These are phyloP conservation scores for Claviceps quebecensis DNA, from an alignment of 2,329 filamentous ascomycete genomes.

Conservation along the genomic window DNA sequence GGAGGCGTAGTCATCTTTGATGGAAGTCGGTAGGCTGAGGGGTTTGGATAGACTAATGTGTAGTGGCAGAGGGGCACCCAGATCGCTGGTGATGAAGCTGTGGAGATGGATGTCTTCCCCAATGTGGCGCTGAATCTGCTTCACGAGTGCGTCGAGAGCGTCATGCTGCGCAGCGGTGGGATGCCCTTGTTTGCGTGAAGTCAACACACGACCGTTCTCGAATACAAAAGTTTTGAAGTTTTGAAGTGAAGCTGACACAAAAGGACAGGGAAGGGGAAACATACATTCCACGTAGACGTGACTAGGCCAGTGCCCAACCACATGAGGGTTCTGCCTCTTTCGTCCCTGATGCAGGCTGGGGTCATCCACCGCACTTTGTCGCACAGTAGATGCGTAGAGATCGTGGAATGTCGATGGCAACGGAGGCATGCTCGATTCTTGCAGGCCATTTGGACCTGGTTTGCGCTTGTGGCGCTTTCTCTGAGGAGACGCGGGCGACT, in stretches of 20 bases:
- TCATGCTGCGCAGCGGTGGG: conserved; percentile 34
- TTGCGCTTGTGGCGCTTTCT: conserved; percentile 6
- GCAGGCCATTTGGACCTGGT: not conserved
- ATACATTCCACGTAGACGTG: conserved; percentile 90
- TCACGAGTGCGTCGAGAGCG: conserved; percentile 30
- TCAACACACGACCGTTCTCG: not conserved
- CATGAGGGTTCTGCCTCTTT: conserved; percentile 67
- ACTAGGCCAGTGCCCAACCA: conserved; percentile 81
- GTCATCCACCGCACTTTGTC: conserved; percentile 67
- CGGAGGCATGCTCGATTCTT: conserved; percentile 42
- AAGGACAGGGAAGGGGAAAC: conserved; percentile 18
- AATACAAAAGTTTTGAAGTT: too few relatives aligned
- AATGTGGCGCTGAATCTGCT: conserved; percentile 20
- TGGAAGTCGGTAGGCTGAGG: conserved; percentile 56
- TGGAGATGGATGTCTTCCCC: conserved; percentile 32
- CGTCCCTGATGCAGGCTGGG: conserved; percentile 75
- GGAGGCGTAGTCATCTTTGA: conserved; percentile 54
- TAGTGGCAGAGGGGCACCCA: conserved; percentile 64
- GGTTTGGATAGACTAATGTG: conserved; percentile 86
- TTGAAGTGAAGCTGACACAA: not conserved
- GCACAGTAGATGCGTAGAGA: conserved; percentile 71
- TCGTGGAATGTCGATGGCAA: conserved; percentile 74
- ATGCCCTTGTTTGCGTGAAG: conserved; percentile 31
- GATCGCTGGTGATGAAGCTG: conserved; percentile 61
- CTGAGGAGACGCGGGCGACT: conserved; percentile 12